These are phyloP conservation scores for Elymus sibiricus DNA, from an alignment of 176 grass and related monocot species.

Conservation along the genomic window DNA sequence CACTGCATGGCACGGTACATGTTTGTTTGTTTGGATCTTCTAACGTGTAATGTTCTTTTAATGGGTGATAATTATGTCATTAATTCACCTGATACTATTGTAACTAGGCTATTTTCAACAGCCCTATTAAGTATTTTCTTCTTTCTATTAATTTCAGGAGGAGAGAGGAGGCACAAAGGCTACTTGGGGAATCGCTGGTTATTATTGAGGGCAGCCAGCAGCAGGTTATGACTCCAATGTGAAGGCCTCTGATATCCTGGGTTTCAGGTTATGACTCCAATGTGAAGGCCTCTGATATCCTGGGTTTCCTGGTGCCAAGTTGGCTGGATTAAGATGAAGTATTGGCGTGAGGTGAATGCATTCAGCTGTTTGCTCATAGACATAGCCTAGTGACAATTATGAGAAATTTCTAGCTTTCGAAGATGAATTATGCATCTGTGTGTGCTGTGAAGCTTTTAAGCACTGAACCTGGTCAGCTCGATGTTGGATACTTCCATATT, in stretches of 20 bases:
- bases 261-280: constrained; percentile 5
- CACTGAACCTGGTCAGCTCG: not conserved
- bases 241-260: not conserved
- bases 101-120: not conserved
- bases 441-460: constrained; percentile 1
- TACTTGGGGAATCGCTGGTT: constrained; percentile 69
- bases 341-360: not conserved
- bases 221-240: constrained; percentile 9
- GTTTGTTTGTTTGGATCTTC: not conserved
- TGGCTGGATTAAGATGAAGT: not conserved
- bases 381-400: not conserved
- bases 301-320: not conserved
- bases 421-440: not conserved
- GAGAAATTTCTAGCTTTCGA: not conserved
- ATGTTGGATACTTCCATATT: not conserved
- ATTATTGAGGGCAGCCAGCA: constrained; percentile 54
- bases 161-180: constrained; percentile 84
- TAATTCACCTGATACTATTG: constrained; percentile 3
- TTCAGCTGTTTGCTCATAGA: not conserved
- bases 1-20: not conserved
- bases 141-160: constrained; percentile 49
- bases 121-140: constrained; percentile 8
- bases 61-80: not conserved
- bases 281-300: not conserved
- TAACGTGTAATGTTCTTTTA: not conserved